Conservation (phyloP, 2,329 filamentous ascomycete genomes). For the Aphanocladium album region DNA sequence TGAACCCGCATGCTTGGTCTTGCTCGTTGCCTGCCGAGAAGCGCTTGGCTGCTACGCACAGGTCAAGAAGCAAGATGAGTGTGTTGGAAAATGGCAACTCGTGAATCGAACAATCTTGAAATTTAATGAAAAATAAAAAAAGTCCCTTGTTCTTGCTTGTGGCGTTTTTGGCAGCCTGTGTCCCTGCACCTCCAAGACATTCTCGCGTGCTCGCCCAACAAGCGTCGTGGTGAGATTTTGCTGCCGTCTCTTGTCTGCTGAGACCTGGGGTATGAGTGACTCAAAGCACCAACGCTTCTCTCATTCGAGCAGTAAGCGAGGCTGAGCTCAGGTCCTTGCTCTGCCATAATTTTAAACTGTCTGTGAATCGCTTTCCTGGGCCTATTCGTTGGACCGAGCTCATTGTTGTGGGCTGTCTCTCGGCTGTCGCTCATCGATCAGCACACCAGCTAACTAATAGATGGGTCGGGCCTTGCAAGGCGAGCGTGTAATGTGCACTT, state of each 20-base stretch:
- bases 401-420: background rate
- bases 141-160: no score
- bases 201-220: background rate
- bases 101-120: background rate
- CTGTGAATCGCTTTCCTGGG: background rate
- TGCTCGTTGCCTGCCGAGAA: background rate
- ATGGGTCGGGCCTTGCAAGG: conserved; percentile 1
- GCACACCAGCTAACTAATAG: background rate
- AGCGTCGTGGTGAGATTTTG: background rate
- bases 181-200: conserved; percentile 1
- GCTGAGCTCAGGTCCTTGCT: no score
- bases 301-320: background rate
- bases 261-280: background rate
- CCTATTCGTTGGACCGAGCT: background rate
- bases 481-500: background rate
- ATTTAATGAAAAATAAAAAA: no score
- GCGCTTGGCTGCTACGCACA: background rate
- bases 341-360: background rate
- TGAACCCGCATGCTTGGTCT: no score
- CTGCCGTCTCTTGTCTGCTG: background rate
- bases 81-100: background rate
- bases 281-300: background rate
- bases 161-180: no score
- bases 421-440: background rate
- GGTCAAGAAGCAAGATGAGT: background rate